These are phyloP conservation scores for Thermoascus crustaceus DNA, from an alignment of 2,329 filamentous ascomycete genomes.

Conservation along the genomic window DNA sequence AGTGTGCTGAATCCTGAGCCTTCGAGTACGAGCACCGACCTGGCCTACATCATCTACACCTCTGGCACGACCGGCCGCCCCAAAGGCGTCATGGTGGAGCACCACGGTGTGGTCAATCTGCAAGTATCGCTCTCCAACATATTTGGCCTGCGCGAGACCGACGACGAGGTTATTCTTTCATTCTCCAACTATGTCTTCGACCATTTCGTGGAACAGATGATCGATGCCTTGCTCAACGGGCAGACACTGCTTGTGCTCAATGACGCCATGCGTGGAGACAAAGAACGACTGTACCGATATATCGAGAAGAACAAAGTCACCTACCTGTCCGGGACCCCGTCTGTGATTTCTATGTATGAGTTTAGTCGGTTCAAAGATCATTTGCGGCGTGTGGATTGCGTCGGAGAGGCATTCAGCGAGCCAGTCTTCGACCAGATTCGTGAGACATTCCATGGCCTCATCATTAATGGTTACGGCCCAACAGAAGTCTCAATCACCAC, in stretches of 20 bases:
- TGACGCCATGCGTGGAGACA: background rate
- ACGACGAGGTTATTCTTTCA: background rate
- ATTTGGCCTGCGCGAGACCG: background rate
- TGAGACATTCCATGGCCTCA: background rate
- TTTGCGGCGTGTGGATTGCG: conserved; percentile 1
- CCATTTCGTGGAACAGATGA: background rate
- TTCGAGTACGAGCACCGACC: conserved; percentile 24
- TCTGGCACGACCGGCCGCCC: conserved; percentile 62
- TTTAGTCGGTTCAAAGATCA: background rate
- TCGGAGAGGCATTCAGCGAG: conserved; percentile 2
- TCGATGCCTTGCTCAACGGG: background rate
- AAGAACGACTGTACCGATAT: background rate
- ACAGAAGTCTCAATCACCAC: conserved; percentile 11
- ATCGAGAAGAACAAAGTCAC: conserved; percentile 1
- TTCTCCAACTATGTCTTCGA: background rate
- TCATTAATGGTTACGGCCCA: conserved; percentile 13
- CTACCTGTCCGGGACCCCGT: conserved; percentile 1
- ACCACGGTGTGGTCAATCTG: conserved; percentile 26
- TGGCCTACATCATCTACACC: conserved; percentile 65
- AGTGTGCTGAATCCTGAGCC: background rate
- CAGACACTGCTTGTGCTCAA: background rate
- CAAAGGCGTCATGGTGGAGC: conserved; percentile 65
- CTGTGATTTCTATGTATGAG: conserved; percentile 1
- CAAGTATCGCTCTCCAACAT: background rate
- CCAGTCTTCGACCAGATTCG: conserved; percentile 1